phyloP scores from a whole-genome alignment of 2,329 filamentous ascomycete species.

The Leptoxyphium fumago region DNA sequence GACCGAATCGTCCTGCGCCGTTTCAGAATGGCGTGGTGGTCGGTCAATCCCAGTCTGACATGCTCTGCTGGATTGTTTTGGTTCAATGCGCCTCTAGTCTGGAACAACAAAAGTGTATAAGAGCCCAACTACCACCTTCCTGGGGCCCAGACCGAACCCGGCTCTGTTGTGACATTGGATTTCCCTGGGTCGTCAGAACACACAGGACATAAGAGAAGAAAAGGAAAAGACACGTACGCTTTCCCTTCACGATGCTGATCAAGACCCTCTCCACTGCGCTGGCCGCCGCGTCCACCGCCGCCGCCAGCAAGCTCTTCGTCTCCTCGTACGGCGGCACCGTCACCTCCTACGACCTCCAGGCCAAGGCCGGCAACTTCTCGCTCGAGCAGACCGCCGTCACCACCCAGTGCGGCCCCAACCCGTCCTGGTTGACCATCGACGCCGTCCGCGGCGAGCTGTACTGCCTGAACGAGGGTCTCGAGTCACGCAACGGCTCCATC shows the following conservation, averaged over 20 bases:
- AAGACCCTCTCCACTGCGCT: constrained; percentile 7
- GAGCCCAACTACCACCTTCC: no score
- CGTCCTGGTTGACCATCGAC: constrained; percentile 48
- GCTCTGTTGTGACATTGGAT: no score
- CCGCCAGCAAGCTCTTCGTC: constrained; percentile 26
- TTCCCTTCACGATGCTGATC: neutral
- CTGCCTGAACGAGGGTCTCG: constrained; percentile 45
- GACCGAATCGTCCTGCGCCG: no score
- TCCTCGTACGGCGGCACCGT: constrained; percentile 32
- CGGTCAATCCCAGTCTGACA: no score
- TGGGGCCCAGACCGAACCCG: no score
- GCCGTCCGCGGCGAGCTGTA: constrained; percentile 36
- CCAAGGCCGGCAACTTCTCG: constrained; percentile 16
- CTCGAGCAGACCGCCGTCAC: constrained; percentile 32
- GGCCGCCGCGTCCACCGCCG: constrained; percentile 8
- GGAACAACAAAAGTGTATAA: no score
- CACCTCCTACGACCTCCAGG: constrained; percentile 24
- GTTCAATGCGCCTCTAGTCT: no score
- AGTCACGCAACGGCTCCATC: constrained; percentile 34
- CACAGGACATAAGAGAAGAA: no score
- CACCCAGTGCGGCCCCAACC: constrained; percentile 36
- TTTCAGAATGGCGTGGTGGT: no score
- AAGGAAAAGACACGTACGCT: constrained; percentile 13
- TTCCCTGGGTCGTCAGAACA: no score
- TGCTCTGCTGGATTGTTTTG: no score